Conservation (phyloP, 495 filamentous ascomycete species). For the Pseudevernia furfuracea region DNA sequence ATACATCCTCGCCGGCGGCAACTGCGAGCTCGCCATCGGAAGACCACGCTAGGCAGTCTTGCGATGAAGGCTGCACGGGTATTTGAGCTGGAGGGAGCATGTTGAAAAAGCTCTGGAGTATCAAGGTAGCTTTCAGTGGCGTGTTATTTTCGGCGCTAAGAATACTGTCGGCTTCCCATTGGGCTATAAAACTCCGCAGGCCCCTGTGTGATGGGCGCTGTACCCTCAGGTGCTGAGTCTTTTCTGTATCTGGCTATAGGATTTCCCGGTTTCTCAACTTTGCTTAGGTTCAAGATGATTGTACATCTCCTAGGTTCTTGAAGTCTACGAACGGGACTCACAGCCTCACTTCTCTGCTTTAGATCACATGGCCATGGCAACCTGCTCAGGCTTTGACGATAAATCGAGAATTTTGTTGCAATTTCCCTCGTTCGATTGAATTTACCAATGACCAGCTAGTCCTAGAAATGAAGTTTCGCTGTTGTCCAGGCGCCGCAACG, state of each 20-base stretch:
- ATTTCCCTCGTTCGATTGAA: neutral
- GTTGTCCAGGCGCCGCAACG: neutral
- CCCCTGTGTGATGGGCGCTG: neutral
- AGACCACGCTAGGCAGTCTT: constrained; percentile 54
- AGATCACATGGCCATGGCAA: no score
- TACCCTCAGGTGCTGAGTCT: neutral
- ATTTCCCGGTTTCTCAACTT: no score
- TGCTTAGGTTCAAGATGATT: no score
- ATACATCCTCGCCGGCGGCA: constrained; percentile 43
- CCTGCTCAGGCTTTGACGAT: neutral
- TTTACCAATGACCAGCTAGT: neutral
- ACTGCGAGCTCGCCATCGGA: constrained; percentile 55
- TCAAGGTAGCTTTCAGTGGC: constrained; percentile 1
- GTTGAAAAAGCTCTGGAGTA: neutral
- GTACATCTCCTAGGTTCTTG: no score
- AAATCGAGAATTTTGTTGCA: neutral
- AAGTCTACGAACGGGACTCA: no score
- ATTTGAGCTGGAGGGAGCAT: constrained; percentile 30
- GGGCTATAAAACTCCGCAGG: neutral
- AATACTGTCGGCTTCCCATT: neutral
- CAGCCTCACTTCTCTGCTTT: no score
- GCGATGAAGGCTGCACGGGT: constrained; percentile 30
- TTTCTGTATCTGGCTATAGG: no score
- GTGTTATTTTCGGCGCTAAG: neutral
- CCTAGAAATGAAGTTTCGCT: neutral